phyloP scores from a whole-genome alignment of 192 early-diverging fungal species.

The Ambispora gerdemannii region DNA sequence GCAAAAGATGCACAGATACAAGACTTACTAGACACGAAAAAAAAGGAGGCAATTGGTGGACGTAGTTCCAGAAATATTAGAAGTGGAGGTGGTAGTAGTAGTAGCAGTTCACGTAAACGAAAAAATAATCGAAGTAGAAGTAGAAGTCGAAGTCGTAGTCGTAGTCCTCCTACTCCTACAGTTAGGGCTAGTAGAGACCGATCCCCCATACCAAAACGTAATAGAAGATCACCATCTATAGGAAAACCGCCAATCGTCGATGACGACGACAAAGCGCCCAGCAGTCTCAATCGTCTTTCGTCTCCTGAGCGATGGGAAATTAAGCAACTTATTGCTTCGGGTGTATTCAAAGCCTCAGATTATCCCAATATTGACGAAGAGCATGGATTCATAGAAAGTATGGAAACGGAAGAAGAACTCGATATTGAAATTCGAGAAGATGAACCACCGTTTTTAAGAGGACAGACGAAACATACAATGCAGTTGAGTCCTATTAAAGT shows the following conservation, averaged over 20 bases:
- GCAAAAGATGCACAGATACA: constrained; percentile 57
- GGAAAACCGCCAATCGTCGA: constrained; percentile 43
- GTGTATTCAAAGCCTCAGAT: constrained; percentile 79
- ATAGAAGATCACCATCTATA: constrained; percentile 46
- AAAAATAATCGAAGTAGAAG: constrained; percentile 32
- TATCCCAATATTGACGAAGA: constrained; percentile 91
- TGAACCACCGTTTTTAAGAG: constrained; percentile 91
- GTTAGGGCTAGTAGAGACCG: constrained; percentile 28
- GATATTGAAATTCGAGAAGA: constrained; percentile 97
- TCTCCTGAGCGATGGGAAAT: constrained; percentile 97
- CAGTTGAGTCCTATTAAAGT: constrained; percentile 95
- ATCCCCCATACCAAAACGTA: no score
- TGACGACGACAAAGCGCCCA: constrained; percentile 41
- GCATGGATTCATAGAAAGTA: constrained; percentile 69
- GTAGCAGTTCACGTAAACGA: constrained; percentile 31
- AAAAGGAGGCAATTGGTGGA: constrained; percentile 33
- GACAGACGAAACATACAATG: constrained; percentile 81
- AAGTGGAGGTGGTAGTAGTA: constrained; percentile 32
- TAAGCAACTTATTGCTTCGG: constrained; percentile 95
- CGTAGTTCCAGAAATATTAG: constrained; percentile 36
- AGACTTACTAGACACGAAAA: constrained; percentile 10
- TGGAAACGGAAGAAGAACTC: constrained; percentile 91
- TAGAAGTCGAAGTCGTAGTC: constrained; percentile 34
- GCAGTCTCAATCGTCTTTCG: constrained; percentile 75
- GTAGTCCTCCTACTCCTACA: constrained; percentile 14